These are phyloP conservation scores for Lactifluus volemus DNA, from an alignment of 768 basidiomycete genomes.

Conservation along the genomic window DNA sequence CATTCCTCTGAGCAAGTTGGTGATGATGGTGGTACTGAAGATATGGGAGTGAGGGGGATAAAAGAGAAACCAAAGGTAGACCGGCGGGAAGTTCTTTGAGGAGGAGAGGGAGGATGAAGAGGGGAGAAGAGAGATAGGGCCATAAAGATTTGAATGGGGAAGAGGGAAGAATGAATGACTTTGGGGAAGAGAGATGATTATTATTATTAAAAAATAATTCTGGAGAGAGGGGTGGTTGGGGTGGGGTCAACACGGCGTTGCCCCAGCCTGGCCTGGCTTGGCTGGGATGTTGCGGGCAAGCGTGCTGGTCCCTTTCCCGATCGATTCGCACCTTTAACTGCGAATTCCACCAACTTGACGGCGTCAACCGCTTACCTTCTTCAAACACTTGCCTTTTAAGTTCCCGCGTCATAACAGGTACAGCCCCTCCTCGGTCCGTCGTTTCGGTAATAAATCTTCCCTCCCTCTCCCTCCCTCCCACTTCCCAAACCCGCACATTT, in stretches of 20 bases:
- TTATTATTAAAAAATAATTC: not conserved
- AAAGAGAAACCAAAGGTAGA: constrained; percentile 3
- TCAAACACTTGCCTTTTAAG: not conserved
- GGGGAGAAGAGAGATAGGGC: constrained; percentile 12
- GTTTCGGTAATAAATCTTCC: not conserved
- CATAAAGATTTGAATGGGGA: not conserved
- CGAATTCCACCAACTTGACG: not conserved
- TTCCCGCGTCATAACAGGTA: not conserved
- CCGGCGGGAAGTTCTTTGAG: constrained; percentile 6
- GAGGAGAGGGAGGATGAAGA: constrained; percentile 5
- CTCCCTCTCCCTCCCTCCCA: no score
- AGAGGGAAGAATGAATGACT: not conserved
- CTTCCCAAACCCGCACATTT: no score
- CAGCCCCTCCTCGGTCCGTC: not conserved
- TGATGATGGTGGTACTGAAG: constrained; percentile 6
- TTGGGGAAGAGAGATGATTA: not conserved
- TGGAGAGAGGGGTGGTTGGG: not conserved
- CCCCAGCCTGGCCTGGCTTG: not conserved
- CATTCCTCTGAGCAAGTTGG: not conserved
- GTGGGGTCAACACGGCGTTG: not conserved
- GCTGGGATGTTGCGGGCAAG: not conserved
- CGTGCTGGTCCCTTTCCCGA: not conserved
- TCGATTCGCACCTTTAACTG: not conserved
- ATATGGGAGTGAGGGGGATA: constrained; percentile 4
- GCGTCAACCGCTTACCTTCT: not conserved